These are phyloP conservation scores for Cutaneotrichosporon spelunceum DNA, from an alignment of 1,284 basidiomycete genomes.

Conservation along the genomic window DNA sequence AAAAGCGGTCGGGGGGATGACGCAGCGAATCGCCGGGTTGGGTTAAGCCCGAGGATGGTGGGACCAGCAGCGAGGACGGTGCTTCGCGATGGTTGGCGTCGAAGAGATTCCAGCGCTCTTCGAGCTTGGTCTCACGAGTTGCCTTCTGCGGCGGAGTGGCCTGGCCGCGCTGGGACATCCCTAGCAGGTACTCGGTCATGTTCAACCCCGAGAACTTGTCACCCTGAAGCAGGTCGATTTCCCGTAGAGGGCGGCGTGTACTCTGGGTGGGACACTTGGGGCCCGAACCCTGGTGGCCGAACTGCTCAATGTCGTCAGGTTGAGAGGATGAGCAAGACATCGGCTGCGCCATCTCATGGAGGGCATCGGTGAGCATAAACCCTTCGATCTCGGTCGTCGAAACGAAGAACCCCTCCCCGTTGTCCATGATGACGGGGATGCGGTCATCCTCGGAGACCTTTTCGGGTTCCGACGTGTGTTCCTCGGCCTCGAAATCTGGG, in stretches of 20 bases:
- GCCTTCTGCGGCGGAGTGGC: not conserved
- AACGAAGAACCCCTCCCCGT: slow-evolving; percentile 4
- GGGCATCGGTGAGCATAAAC: not conserved
- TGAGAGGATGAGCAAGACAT: not conserved
- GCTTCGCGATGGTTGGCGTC: not conserved
- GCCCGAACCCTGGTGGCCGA: not conserved
- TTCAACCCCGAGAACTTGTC: slow-evolving; percentile 3
- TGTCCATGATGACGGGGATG: not conserved
- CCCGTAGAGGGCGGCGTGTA: not conserved
- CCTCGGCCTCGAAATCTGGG: slow-evolving; percentile 1
- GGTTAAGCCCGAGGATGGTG: not conserved
- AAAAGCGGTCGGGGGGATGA: not conserved
- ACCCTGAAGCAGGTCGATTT: not conserved
- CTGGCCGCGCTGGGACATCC: not conserved
- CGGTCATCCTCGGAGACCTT: not conserved
- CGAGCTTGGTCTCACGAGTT: not conserved
- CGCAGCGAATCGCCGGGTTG: not conserved
- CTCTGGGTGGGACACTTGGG: not conserved
- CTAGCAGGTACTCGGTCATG: slow-evolving; percentile 11
- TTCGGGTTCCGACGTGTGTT: not conserved
- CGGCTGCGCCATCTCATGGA: not conserved
- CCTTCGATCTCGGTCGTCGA: not conserved
- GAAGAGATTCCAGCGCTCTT: not conserved
- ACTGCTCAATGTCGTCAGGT: not conserved
- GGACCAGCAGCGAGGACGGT: not conserved